Conservation (phyloP, 73 alveolate genomes). For the Paramecium tetraurelia region DNA sequence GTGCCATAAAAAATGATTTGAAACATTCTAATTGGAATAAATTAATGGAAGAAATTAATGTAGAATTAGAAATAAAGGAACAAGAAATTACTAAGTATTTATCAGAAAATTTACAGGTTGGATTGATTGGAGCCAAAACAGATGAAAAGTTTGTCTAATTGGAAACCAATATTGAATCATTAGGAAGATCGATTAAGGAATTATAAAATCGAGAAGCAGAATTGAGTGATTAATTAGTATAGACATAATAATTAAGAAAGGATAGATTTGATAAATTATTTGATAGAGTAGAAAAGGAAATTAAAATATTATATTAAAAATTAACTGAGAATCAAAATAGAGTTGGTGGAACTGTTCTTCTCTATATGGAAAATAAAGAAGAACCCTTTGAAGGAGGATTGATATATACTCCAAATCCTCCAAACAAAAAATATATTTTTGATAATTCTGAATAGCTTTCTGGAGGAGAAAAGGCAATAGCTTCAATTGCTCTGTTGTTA, state of each 20-base stretch:
- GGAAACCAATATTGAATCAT: slow-evolving; percentile 70
- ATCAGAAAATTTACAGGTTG: slow-evolving; percentile 62
- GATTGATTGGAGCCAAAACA: slow-evolving; percentile 72
- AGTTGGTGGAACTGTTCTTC: slow-evolving; percentile 85
- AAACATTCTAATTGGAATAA: slow-evolving; percentile 55
- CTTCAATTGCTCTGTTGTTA: slow-evolving; percentile 81
- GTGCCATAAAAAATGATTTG: not conserved
- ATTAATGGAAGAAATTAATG: slow-evolving; percentile 48
- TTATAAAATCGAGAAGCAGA: slow-evolving; percentile 67
- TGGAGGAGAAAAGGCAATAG: slow-evolving; percentile 96
- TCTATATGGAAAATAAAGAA: slow-evolving; percentile 79
- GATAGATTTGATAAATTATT: slow-evolving; percentile 72
- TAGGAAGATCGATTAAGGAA: slow-evolving; percentile 71
- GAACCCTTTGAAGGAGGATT: slow-evolving; percentile 89
- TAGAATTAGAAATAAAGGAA: slow-evolving; percentile 72
- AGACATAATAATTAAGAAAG: slow-evolving; percentile 75
- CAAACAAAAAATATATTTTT: slow-evolving; percentile 84
- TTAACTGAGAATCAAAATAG: slow-evolving; percentile 77
- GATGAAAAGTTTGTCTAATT: slow-evolving; percentile 76
- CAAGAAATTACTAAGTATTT: slow-evolving; percentile 62
- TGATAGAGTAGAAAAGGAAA: slow-evolving; percentile 72
- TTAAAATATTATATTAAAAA: slow-evolving; percentile 69
- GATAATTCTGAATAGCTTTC: slow-evolving; percentile 68
- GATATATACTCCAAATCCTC: slow-evolving; percentile 89
- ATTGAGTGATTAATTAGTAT: slow-evolving; percentile 63